Evolutionary conservation across 2,329 filamentous ascomycete species (phyloP).

Genomic region (Colletotrichum sp.): DNA sequence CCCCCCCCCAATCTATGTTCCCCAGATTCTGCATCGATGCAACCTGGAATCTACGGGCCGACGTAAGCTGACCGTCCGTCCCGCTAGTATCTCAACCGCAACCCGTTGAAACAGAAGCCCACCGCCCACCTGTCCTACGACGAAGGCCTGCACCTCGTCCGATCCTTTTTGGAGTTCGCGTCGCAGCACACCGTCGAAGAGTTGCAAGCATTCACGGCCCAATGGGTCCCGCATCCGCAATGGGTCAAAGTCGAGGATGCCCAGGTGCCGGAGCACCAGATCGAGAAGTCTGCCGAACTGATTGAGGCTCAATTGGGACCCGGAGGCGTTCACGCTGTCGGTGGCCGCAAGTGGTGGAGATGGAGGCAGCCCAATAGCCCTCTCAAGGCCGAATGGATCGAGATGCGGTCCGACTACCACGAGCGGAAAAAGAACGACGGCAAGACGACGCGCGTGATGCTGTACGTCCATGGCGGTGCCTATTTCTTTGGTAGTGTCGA

Average conservation of each 20-base stretch:
- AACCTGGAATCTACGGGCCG: neutral
- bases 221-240: conserved; percentile 87
- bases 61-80: neutral
- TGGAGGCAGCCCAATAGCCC: conserved; percentile 73
- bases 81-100: conserved; percentile 78
- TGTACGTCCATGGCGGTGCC: conserved; percentile 93
- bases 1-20: neutral
- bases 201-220: conserved; percentile 85
- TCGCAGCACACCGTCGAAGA: conserved; percentile 93
- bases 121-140: conserved; percentile 94
- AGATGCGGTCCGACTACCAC: conserved; percentile 85
- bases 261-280: conserved; percentile 65
- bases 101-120: conserved; percentile 75
- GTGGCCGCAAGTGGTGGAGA: conserved; percentile 87
- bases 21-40: neutral
- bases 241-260: conserved; percentile 84
- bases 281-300: conserved; percentile 68
- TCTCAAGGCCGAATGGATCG: conserved; percentile 90
- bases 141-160: conserved; percentile 86
- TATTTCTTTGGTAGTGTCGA: conserved; percentile 97
- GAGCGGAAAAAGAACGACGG: conserved; percentile 68
- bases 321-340: conserved; percentile 75
- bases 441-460: conserved; percentile 76
- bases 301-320: conserved; percentile 78
- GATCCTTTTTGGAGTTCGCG: conserved; percentile 82